These are phyloP conservation scores for Neonectria sp. DNA, from an alignment of 2,329 filamentous ascomycete species.

Conservation along the genomic window DNA sequence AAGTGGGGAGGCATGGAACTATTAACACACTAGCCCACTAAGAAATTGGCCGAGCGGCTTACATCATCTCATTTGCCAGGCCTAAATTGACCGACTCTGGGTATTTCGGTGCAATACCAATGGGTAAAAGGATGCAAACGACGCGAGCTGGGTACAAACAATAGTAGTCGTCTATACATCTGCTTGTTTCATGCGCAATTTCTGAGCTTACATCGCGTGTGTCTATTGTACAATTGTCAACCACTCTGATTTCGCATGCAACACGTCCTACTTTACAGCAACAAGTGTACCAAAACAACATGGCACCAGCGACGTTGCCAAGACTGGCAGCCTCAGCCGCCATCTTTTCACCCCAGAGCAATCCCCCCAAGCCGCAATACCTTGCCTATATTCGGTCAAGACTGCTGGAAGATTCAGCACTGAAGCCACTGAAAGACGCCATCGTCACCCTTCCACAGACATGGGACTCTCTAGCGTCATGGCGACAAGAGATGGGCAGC, in stretches of 20 bases:
- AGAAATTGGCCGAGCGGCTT: slow-evolving; percentile 18
- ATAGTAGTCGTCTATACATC: neutral
- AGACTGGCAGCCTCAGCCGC: slow-evolving; percentile 29
- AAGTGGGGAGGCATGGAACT: neutral
- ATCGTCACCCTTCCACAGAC: slow-evolving; percentile 23
- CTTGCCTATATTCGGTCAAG: slow-evolving; percentile 27
- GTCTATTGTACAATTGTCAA: neutral
- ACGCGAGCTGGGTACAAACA: neutral
- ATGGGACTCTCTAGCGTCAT: slow-evolving; percentile 22
- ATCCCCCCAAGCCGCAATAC: slow-evolving; percentile 27
- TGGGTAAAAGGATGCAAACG: neutral
- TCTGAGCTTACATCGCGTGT: neutral
- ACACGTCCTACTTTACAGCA: neutral
- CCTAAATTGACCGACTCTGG: slow-evolving; percentile 15
- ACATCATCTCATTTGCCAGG: neutral
- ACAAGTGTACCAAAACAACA: neutral
- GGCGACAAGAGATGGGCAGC: slow-evolving; percentile 11
- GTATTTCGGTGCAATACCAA: slow-evolving; percentile 17
- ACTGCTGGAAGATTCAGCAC: slow-evolving; percentile 20
- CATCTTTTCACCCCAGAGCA: slow-evolving; percentile 38
- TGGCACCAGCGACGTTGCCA: slow-evolving; percentile 13
- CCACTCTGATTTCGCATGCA: neutral
- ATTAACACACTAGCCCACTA: neutral
- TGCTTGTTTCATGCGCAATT: neutral
- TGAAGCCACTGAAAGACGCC: slow-evolving; percentile 24